Conservation (phyloP, 495 filamentous ascomycete genomes). For the Schizothecium vesticola region DNA sequence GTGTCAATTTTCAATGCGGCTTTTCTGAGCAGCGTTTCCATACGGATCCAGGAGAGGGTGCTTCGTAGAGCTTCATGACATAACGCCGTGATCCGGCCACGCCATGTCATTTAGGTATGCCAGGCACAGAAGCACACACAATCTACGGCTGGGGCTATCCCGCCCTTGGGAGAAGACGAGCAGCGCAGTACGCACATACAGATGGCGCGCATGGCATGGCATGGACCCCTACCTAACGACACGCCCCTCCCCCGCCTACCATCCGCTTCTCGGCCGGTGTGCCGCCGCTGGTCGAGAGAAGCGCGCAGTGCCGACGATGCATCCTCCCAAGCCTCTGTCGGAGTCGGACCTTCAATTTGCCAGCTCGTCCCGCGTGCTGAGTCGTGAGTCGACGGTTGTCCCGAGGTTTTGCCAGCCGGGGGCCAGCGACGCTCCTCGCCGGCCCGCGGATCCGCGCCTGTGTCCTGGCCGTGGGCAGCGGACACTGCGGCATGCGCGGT, state of each 20-base stretch:
- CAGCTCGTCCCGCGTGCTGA: not conserved
- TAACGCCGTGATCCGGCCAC: not conserved
- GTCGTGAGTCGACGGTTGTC: conserved; percentile 5
- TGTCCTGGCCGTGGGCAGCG: not conserved
- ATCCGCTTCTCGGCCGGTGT: not conserved
- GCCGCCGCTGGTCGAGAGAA: not conserved
- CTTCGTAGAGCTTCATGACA: not conserved
- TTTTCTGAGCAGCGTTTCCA: not conserved
- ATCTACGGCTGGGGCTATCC: not conserved
- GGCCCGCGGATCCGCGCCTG: conserved; percentile 13
- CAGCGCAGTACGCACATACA: not conserved
- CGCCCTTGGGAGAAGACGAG: not conserved
- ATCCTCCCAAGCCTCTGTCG: not conserved
- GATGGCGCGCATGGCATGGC: not conserved
- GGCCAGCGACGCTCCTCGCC: conserved; percentile 9
- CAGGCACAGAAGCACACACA: not conserved
- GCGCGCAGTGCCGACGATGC: not conserved
- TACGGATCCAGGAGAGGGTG: not conserved
- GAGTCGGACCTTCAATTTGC: not conserved
- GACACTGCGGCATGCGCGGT: not conserved
- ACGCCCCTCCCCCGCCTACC: not conserved
- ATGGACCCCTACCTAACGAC: not conserved
- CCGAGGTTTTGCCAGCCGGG: conserved; percentile 18
- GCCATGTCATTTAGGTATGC: not conserved
- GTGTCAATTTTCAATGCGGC: conserved; percentile 1